phyloP scores from a whole-genome alignment of 805 yeast species.

The Priceomyces fermenticarens region DNA sequence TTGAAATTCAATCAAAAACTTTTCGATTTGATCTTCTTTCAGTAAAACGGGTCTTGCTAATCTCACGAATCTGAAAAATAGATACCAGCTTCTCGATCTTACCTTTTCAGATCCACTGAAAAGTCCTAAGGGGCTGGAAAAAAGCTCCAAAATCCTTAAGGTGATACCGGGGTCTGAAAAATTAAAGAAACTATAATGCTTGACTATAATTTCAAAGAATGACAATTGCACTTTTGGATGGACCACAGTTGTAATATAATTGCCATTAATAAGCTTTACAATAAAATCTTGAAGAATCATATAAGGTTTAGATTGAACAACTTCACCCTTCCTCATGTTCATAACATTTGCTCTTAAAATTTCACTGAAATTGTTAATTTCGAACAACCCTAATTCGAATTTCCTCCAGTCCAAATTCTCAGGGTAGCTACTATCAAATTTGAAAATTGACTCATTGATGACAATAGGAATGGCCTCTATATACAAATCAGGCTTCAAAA shows the following conservation, averaged over 20 bases:
- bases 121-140: constrained; percentile 78
- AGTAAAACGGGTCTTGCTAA: constrained; percentile 62
- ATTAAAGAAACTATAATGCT: constrained; percentile 64
- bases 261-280: constrained; percentile 49
- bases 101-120: constrained; percentile 74
- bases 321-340: constrained; percentile 62
- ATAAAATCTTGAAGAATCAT: constrained; percentile 61
- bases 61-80: constrained; percentile 79
- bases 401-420: constrained; percentile 64
- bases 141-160: constrained; percentile 65
- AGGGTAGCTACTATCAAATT: constrained; percentile 6
- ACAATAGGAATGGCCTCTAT: constrained; percentile 58
- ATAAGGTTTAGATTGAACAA: constrained; percentile 64
- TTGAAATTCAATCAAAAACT: constrained; percentile 57
- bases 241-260: constrained; percentile 44
- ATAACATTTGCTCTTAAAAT: constrained; percentile 74
- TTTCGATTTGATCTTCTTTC: constrained; percentile 44
- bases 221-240: constrained; percentile 82
- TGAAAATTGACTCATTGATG: constrained; percentile 48
- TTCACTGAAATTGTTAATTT: constrained; percentile 76
- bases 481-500: constrained; percentile 56
- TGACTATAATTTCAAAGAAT: constrained; percentile 81
- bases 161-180: constrained; percentile 48
- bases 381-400: constrained; percentile 82
- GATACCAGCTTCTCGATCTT: constrained; percentile 84